These are phyloP conservation scores for Cyathus striatus DNA, from an alignment of 768 basidiomycete species.

Conservation along the genomic window DNA sequence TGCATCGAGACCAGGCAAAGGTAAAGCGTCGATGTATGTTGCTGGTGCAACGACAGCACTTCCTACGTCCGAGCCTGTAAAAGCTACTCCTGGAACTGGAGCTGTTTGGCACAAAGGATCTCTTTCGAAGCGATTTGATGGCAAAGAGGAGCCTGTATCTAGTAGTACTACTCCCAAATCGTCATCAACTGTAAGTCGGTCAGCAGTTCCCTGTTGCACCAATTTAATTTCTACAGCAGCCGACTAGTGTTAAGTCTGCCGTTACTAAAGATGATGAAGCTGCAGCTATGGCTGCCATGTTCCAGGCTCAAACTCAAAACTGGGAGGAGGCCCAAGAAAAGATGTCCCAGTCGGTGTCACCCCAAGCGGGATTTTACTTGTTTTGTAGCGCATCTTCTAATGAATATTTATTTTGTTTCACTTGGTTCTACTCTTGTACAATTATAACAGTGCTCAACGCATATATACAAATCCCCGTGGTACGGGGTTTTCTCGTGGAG, in stretches of 20 bases:
- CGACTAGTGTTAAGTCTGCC: conserved; percentile 32
- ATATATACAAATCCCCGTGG: conserved; percentile 66
- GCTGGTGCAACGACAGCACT: conserved; percentile 37
- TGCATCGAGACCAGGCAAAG: conserved; percentile 74
- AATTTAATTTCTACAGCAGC: conserved; percentile 11
- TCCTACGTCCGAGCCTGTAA: conserved; percentile 45
- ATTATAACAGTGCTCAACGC: conserved; percentile 57
- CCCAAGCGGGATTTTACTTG: conserved; percentile 49
- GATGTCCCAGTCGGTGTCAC: conserved; percentile 96
- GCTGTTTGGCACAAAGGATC: conserved; percentile 63
- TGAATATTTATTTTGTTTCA: conserved; percentile 49
- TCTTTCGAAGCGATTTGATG: conserved; percentile 89
- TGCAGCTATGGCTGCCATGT: conserved; percentile 97
- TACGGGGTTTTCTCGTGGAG: conserved; percentile 54
- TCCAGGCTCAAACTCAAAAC: conserved; percentile 87
- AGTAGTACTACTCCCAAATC: conserved; percentile 25
- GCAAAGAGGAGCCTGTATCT: conserved; percentile 55
- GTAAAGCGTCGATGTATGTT: conserved; percentile 75
- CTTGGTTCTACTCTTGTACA: conserved; percentile 16
- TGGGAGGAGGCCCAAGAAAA: conserved; percentile 99
- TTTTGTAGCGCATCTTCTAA: conserved; percentile 72
- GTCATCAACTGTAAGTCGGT: conserved; percentile 19
- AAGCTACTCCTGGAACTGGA: conserved; percentile 25
- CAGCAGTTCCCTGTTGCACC: conserved; percentile 3
- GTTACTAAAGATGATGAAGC: conserved; percentile 76